Conservation (phyloP, 345 rosid species). For the Camelina hispida region DNA sequence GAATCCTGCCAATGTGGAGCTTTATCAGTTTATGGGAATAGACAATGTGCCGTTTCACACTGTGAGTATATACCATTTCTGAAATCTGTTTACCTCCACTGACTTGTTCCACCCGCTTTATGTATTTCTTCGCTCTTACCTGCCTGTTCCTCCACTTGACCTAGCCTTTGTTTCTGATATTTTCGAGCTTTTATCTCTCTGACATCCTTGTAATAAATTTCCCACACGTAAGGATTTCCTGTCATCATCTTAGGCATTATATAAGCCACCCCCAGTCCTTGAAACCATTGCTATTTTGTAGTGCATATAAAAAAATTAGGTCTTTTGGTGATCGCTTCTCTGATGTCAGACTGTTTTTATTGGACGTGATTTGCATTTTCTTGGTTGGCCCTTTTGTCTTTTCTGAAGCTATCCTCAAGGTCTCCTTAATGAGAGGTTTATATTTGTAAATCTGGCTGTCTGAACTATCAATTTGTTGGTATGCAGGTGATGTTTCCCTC, state of each 20-base stretch:
- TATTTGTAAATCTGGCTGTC: conserved; percentile 4
- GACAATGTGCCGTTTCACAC: conserved; percentile 98
- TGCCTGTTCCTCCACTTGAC: too few relatives aligned
- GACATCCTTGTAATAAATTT: too few relatives aligned
- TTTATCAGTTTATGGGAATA: conserved; percentile 98
- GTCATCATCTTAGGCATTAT: too few relatives aligned
- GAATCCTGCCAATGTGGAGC: conserved; percentile 93
- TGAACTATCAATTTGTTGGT: conserved; percentile 23
- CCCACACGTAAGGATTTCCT: too few relatives aligned
- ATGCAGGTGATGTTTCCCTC: conserved; percentile 96
- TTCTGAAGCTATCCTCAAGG: conserved; percentile 18
- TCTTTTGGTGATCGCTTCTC: too few relatives aligned
- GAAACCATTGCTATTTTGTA: too few relatives aligned
- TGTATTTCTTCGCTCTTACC: neutral
- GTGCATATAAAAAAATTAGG: too few relatives aligned
- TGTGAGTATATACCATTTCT: conserved; percentile 56
- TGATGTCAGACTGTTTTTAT: too few relatives aligned
- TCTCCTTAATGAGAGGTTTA: neutral
- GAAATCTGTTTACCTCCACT: neutral
- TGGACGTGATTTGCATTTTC: too few relatives aligned
- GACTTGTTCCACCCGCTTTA: neutral
- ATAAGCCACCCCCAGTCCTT: too few relatives aligned
- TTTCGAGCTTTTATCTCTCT: too few relatives aligned
- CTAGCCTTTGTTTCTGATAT: too few relatives aligned
- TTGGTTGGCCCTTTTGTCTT: neutral